phyloP scores from a whole-genome alignment of 306 rosid genomes.

The Clitoria ternatea region DNA sequence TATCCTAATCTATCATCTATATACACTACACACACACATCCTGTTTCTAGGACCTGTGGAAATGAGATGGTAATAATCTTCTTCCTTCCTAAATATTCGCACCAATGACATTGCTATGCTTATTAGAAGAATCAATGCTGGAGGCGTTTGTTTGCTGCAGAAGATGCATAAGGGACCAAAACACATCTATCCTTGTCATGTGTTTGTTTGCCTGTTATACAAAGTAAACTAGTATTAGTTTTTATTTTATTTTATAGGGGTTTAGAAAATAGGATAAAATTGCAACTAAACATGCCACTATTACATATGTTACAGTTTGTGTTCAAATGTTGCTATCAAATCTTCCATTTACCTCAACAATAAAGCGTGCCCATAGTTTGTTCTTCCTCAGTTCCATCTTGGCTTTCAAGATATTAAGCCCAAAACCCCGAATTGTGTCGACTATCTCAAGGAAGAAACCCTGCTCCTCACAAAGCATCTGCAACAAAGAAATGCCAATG shows the following conservation, averaged over 20 bases:
- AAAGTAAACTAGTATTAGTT: slow-evolving; percentile 11
- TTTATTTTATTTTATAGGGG: not conserved
- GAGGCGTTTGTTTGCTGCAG: slow-evolving; percentile 42
- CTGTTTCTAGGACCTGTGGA: slow-evolving; percentile 8
- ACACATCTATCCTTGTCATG: slow-evolving; percentile 66
- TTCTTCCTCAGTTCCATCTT: slow-evolving; percentile 58
- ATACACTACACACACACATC: slow-evolving; percentile 21
- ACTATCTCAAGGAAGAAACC: slow-evolving; percentile 79
- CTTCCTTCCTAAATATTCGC: slow-evolving; percentile 17
- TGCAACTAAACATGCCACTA: not conserved
- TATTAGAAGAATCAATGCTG: slow-evolving; percentile 36
- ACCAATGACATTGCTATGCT: slow-evolving; percentile 29
- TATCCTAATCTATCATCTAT: slow-evolving; percentile 29
- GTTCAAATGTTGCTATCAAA: not conserved
- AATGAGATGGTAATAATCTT: not conserved
- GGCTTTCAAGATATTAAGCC: slow-evolving; percentile 75
- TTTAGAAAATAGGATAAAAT: not conserved
- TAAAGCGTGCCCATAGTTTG: slow-evolving; percentile 74
- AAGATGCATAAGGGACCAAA: slow-evolving; percentile 69
- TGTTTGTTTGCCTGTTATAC: slow-evolving; percentile 48
- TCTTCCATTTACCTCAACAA: slow-evolving; percentile 62
- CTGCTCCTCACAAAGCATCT: slow-evolving; percentile 80
- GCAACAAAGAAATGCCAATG: slow-evolving; percentile 23
- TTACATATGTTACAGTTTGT: not conserved
- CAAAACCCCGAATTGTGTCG: slow-evolving; percentile 56